Conservation (phyloP, 2,329 filamentous ascomycete species). For the Clonostachys rhizophaga region DNA sequence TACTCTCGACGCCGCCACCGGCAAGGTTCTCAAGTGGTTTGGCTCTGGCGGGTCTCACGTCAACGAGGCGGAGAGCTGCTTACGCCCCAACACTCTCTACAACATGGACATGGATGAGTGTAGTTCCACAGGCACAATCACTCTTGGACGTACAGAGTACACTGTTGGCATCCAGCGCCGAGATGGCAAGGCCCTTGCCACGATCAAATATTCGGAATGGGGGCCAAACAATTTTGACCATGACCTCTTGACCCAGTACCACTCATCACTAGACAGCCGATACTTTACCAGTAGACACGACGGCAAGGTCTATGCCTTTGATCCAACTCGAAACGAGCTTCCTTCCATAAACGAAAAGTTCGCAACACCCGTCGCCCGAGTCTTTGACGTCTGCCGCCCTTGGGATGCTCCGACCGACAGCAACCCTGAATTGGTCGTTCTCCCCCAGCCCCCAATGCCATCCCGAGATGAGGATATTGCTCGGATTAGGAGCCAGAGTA, state of each 20-base stretch:
- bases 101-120: constrained; percentile 71
- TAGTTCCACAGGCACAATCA: constrained; percentile 73
- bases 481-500: constrained; percentile 54
- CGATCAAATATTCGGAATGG: constrained; percentile 92
- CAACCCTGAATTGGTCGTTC: constrained; percentile 73
- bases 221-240: constrained; percentile 85
- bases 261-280: constrained; percentile 73
- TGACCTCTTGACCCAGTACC: constrained; percentile 82
- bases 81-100: constrained; percentile 61
- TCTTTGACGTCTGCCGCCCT: constrained; percentile 83
- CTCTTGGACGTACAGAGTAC: constrained; percentile 84
- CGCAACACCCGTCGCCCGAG: constrained; percentile 73
- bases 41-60: constrained; percentile 66
- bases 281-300: constrained; percentile 88
- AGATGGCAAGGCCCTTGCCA: constrained; percentile 74
- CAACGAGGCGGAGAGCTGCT: constrained; percentile 70
- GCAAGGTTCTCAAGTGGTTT: constrained; percentile 78
- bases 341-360: constrained; percentile 66
- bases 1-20: constrained; percentile 82
- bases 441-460: constrained; percentile 78
- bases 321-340: constrained; percentile 46
- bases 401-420: constrained; percentile 55
- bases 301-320: constrained; percentile 77
- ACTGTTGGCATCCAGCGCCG: constrained; percentile 78
- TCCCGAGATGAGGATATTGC: constrained; percentile 41